Conservation (phyloP, 2,329 filamentous ascomycete species). For the Sarocladium oryzae region DNA sequence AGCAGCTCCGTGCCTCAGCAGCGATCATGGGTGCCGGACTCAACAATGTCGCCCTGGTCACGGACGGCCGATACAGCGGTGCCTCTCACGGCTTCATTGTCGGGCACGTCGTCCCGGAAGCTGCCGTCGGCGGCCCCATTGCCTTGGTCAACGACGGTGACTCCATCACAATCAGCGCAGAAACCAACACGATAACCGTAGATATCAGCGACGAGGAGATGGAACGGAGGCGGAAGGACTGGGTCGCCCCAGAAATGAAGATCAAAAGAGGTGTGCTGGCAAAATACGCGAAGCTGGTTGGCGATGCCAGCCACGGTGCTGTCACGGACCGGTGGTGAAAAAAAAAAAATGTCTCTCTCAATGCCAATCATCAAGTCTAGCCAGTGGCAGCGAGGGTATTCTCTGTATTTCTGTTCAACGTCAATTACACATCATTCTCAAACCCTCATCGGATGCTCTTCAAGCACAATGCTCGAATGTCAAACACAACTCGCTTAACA, state of each 20-base stretch:
- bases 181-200: slow-evolving; percentile 60
- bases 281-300: slow-evolving; percentile 60
- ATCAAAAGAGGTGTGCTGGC: slow-evolving; percentile 59
- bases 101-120: slow-evolving; percentile 87
- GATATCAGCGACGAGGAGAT: slow-evolving; percentile 62
- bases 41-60: slow-evolving; percentile 72
- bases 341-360: too few species aligned
- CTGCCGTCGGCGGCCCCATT: slow-evolving; percentile 81
- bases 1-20: slow-evolving; percentile 81
- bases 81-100: slow-evolving; percentile 91
- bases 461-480: slow-evolving; percentile 7
- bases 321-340: slow-evolving; percentile 40
- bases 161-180: slow-evolving; percentile 73
- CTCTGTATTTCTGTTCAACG: not conserved
- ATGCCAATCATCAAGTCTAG: too few species aligned
- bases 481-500: slow-evolving; percentile 5
- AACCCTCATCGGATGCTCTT: not conserved
- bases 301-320: slow-evolving; percentile 52
- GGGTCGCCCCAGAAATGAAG: slow-evolving; percentile 54
- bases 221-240: slow-evolving; percentile 47
- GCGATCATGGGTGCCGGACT: slow-evolving; percentile 90
- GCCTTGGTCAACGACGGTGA: slow-evolving; percentile 76
- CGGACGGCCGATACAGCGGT: slow-evolving; percentile 83
- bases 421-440: not conserved
- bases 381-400: not conserved